These are phyloP conservation scores for Pseudocercospora cruenta DNA, from an alignment of 2,329 filamentous ascomycete species.

Conservation along the genomic window DNA sequence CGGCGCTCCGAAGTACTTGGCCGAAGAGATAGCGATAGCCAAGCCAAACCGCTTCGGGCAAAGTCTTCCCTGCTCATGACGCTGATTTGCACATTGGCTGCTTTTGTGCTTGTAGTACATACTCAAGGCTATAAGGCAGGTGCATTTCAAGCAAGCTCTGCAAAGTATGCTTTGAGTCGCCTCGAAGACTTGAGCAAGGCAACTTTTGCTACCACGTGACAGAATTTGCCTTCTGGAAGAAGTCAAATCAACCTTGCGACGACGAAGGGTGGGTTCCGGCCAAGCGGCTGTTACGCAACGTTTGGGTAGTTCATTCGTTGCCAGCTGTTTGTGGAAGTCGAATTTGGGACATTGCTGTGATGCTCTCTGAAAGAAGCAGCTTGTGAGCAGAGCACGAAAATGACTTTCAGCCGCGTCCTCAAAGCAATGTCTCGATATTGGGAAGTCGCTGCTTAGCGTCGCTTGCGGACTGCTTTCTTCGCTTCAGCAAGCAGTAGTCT, in stretches of 20 bases:
- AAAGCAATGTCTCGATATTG: slow-evolving; percentile 26
- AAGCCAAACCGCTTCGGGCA: slow-evolving; percentile 7
- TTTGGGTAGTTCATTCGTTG: not conserved
- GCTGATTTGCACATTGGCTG: not conserved
- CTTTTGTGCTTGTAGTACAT: not conserved
- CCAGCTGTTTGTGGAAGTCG: not conserved
- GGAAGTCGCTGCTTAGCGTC: slow-evolving; percentile 16
- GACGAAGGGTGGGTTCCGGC: not conserved
- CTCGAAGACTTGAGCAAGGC: not conserved
- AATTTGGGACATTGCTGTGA: too few species aligned
- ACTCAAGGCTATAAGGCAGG: not conserved
- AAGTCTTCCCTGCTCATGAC: slow-evolving; percentile 5
- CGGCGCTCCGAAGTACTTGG: not conserved
- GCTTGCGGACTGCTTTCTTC: slow-evolving; percentile 43
- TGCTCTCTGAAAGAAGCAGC: not conserved
- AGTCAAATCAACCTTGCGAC: not conserved
- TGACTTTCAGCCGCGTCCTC: not conserved
- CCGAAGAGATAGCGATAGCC: slow-evolving; percentile 1
- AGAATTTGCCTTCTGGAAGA: not conserved
- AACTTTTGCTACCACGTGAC: not conserved
- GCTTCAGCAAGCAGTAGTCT: slow-evolving; percentile 78
- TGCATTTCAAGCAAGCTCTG: not conserved
- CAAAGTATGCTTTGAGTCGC: not conserved
- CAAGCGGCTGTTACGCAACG: not conserved
- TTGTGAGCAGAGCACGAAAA: not conserved